Evolutionary conservation across 2,329 filamentous ascomycete species (phyloP), one percentile per base, ranked within the genome.

Genomic region (Alternaria alternata): DNA sequence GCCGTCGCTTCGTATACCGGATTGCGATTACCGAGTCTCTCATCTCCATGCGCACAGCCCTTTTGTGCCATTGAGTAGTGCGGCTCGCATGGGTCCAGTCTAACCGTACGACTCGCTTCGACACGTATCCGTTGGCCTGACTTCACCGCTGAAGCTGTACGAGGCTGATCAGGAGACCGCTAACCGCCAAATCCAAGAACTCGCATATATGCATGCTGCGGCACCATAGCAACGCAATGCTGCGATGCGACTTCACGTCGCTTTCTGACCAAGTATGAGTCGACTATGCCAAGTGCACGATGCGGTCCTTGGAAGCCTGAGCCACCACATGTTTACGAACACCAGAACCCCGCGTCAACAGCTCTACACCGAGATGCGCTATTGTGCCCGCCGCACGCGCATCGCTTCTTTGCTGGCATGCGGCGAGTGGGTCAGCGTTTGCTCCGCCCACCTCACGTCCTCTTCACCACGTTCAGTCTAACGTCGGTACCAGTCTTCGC

Each of bases 111-210:
- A 60, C 65, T 60, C 47, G 42, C 53, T 54, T 51, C 63, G 56
- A 60, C 66, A 62, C 46, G 38, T 42, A 41, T 51, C 66, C 66
- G 57, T 34, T 59, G 51, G 54, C 14, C 58, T 49, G 38, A 53
- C 11, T 56, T 68, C 64, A 71, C 67, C 69, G 69, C 69, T 62
- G 61, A 16, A 55, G 53, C 51, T 64, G 62, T 63, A 55, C 64
- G 56, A 68, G 61, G 59, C 59, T 64, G 55, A 38, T 43, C 49
- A 46, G 22, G 30, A 54, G 36, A 44, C 52, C 30, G 60, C 60
- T 38, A 52, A 44, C 32, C 38, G 55, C 61, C 30, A 42, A 11
- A 32, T 11, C 16, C 39, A 38, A 32, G 51, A 57, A 47, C 54
- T 46, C 54, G 34, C 59, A 34, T 52, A 48, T 47, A 51, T 59